These are phyloP conservation scores for Carex parvula DNA, from an alignment of 176 grass and related monocot genomes.

Conservation along the genomic window DNA sequence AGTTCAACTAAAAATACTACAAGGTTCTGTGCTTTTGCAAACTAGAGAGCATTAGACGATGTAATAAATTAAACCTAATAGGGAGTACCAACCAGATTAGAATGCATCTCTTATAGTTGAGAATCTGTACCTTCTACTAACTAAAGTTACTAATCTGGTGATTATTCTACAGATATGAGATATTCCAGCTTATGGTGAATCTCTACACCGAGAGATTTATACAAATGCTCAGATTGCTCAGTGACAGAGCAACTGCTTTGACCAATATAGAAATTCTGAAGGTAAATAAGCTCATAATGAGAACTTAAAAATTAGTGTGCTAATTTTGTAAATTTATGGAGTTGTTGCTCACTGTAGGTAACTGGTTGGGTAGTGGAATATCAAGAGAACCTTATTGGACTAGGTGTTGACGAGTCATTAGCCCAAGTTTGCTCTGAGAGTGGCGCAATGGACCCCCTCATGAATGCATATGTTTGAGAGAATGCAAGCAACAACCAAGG, in stretches of 20 bases:
- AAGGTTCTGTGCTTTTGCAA: not conserved
- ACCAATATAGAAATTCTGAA: slow-evolving; percentile 98
- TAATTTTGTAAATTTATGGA: slow-evolving; percentile 33
- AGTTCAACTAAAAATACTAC: not conserved
- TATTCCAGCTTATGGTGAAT: slow-evolving; percentile 99
- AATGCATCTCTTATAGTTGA: not conserved
- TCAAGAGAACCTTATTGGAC: slow-evolving; percentile 94
- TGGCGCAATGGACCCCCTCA: slow-evolving; percentile 97
- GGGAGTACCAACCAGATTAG: not conserved
- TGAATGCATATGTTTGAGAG: slow-evolving; percentile 99
- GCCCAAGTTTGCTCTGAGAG: slow-evolving; percentile 99
- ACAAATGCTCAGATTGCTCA: slow-evolving; percentile 94
- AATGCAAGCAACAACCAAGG: slow-evolving; percentile 98
- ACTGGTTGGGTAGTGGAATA: slow-evolving; percentile 99
- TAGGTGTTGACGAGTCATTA: slow-evolving; percentile 93
- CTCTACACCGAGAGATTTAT: slow-evolving; percentile 93
- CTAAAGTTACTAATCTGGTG: slow-evolving; percentile 21
- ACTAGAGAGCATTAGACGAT: not conserved
- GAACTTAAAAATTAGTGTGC: not conserved
- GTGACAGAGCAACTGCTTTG: slow-evolving; percentile 91
- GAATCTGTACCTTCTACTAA: slow-evolving; percentile 17
- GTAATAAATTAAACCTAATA: not conserved
- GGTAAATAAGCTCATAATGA: slow-evolving; percentile 35
- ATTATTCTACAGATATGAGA: slow-evolving; percentile 78
- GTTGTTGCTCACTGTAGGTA: slow-evolving; percentile 47